Percentiles rank a stretch among this genome's conserved stretches.
Evolutionary conservation across 2,329 filamentous ascomycete genomes (phyloP).

Genomic region (Neonectria hederae): DNA sequence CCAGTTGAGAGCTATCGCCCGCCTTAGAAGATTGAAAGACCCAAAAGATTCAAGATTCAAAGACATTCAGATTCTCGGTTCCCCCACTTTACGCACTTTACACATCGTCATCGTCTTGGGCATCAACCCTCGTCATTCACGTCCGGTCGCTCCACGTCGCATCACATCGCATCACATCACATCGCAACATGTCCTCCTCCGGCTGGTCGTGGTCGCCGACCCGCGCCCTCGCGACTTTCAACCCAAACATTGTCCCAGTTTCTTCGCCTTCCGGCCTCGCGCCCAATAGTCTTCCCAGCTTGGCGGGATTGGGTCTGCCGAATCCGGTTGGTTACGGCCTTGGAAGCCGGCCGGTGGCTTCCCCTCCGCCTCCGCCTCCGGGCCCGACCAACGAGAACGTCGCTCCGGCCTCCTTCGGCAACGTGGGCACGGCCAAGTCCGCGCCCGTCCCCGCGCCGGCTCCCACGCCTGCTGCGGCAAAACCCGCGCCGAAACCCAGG

Average conservation of each 20-base stretch:
- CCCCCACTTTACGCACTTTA: neutral
- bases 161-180: neutral
- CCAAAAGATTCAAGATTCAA: neutral
- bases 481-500: conserved; percentile 11
- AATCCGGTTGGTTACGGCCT: neutral
- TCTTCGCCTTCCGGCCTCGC: neutral
- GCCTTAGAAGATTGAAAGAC: neutral
- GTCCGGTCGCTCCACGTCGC: neutral
- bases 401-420: neutral
- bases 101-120: neutral
- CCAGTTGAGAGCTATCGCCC: neutral
- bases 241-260: neutral
- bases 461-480: neutral
- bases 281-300: neutral
- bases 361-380: neutral
- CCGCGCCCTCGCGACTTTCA: neutral
- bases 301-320: neutral
- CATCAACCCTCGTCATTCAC: neutral
- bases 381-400: conserved; percentile 8
- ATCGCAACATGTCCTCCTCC: conserved; percentile 5
- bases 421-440: neutral
- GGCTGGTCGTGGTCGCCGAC: conserved; percentile 15
- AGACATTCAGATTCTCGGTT: neutral
- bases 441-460: neutral
- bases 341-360: neutral